A percentile compares a stretch with the other conserved stretches of the same genome.
phyloP scores from a whole-genome alignment of 1,284 basidiomycete species.

The Trichosporon sp. region DNA sequence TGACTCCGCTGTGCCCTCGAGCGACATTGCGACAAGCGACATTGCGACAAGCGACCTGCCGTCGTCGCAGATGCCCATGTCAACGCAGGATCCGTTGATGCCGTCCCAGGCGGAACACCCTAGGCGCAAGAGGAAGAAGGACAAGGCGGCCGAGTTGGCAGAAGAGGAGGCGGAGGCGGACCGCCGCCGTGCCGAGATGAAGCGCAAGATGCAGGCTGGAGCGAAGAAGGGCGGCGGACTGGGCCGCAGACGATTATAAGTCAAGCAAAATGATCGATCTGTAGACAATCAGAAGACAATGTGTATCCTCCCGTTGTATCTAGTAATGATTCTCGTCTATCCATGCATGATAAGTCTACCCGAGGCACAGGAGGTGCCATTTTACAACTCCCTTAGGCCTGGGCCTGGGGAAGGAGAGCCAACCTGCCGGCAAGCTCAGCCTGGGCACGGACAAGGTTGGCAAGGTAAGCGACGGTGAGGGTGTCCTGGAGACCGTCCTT shows the following conservation, averaged over 20 bases:
- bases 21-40: not conserved
- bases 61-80: slow-evolving; percentile 20
- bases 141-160: slow-evolving; percentile 38
- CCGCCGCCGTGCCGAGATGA: slow-evolving; percentile 40
- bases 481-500: slow-evolving; percentile 69
- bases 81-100: slow-evolving; percentile 30
- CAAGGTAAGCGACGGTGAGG: slow-evolving; percentile 91
- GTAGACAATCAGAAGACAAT: not conserved
- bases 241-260: slow-evolving; percentile 23
- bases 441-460: slow-evolving; percentile 90
- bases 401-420: slow-evolving; percentile 65
- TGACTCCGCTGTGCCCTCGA: slow-evolving; percentile 16
- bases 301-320: not conserved
- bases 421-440: slow-evolving; percentile 89
- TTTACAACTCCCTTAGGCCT: slow-evolving; percentile 23
- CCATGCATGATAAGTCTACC: slow-evolving; percentile 18
- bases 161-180: slow-evolving; percentile 46
- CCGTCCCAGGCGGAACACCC: slow-evolving; percentile 27
- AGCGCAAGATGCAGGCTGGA: slow-evolving; percentile 42
- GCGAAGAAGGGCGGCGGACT: slow-evolving; percentile 34
- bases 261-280: not conserved
- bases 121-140: slow-evolving; percentile 33
- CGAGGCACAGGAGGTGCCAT: slow-evolving; percentile 3
- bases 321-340: slow-evolving; percentile 1
- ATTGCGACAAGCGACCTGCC: not conserved